A percentile compares a stretch with the other conserved stretches of the same genome.
Conservation (phyloP, 2,329 filamentous ascomycete species). For the Calcarisporium arbuscula region DNA sequence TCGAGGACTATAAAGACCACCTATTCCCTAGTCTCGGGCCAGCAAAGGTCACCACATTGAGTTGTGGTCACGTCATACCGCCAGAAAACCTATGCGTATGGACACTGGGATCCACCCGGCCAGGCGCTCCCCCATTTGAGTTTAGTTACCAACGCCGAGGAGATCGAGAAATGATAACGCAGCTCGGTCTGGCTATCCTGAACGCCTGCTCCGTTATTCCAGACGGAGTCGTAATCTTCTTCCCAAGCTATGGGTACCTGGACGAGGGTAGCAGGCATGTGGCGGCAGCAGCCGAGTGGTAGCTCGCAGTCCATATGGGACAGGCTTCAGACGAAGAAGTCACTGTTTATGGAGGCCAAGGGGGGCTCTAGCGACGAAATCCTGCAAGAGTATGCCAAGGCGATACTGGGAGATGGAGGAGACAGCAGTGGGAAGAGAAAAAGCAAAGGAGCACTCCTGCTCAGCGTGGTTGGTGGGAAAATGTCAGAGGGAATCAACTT, state of each 20-base stretch:
- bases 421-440: too few relatives aligned
- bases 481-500: slow-evolving; percentile 99
- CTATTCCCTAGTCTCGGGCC: slow-evolving; percentile 69
- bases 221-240: slow-evolving; percentile 90
- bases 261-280: slow-evolving; percentile 61
- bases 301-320: slow-evolving; percentile 48
- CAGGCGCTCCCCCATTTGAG: slow-evolving; percentile 56
- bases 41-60: slow-evolving; percentile 68
- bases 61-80: slow-evolving; percentile 92
- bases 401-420: slow-evolving; percentile 55
- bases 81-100: slow-evolving; percentile 72
- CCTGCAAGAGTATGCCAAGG: slow-evolving; percentile 64
- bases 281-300: slow-evolving; percentile 39
- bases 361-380: slow-evolving; percentile 59
- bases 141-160: slow-evolving; percentile 80
- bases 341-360: slow-evolving; percentile 54
- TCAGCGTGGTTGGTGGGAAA: slow-evolving; percentile 89
- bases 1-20: slow-evolving; percentile 81
- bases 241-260: slow-evolving; percentile 90
- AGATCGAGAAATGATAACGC: slow-evolving; percentile 60
- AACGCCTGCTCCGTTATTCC: slow-evolving; percentile 69
- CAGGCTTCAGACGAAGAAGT: slow-evolving; percentile 51
- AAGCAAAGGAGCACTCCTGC: slow-evolving; percentile 63
- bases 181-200: slow-evolving; percentile 68
- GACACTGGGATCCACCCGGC: slow-evolving; percentile 48